Percentiles rank a stretch among this genome's conserved stretches.
Conservation (phyloP, 192 early-diverging fungal species). For the Backusella parvicylindrica region DNA sequence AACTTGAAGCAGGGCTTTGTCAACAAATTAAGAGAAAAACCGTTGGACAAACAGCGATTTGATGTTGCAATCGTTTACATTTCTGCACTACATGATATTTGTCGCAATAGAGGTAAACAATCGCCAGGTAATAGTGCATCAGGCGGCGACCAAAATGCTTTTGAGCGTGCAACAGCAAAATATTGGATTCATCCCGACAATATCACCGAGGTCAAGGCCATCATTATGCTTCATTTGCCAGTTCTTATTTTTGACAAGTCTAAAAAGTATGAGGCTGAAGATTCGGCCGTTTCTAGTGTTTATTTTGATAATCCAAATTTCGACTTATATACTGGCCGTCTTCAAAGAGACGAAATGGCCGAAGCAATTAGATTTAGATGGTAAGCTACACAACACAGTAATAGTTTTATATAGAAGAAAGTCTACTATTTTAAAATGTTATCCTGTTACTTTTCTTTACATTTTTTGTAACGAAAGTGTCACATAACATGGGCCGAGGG, state of each 20-base stretch:
- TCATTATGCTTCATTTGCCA: conserved; percentile 87
- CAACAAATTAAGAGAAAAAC: conserved; percentile 37
- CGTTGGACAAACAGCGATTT: conserved; percentile 84
- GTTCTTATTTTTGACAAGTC: conserved; percentile 73
- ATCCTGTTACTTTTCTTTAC: neutral
- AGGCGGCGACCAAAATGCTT: conserved; percentile 41
- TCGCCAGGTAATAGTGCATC: conserved; percentile 26
- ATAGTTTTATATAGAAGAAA: neutral
- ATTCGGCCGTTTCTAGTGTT: conserved; percentile 88
- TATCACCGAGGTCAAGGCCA: conserved; percentile 91
- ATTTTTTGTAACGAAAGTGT: conserved; percentile 6
- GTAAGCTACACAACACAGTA: conserved; percentile 48
- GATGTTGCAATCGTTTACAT: conserved; percentile 85
- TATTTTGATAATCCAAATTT: conserved; percentile 93
- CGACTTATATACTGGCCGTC: conserved; percentile 85
- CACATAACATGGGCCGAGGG: neutral
- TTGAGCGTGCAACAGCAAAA: conserved; percentile 85
- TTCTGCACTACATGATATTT: conserved; percentile 73
- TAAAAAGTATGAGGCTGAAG: conserved; percentile 66
- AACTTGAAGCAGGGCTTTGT: conserved; percentile 22
- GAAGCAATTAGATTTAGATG: conserved; percentile 93
- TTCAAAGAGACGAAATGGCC: conserved; percentile 88
- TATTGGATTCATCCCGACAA: conserved; percentile 98
- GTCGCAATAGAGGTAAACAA: conserved; percentile 44
- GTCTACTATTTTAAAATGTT: neutral